Percentiles rank a stretch among this genome's conserved stretches.
phyloP scores from a whole-genome alignment of 2,329 filamentous ascomycete species.

The Cladophialophora bantiana region DNA sequence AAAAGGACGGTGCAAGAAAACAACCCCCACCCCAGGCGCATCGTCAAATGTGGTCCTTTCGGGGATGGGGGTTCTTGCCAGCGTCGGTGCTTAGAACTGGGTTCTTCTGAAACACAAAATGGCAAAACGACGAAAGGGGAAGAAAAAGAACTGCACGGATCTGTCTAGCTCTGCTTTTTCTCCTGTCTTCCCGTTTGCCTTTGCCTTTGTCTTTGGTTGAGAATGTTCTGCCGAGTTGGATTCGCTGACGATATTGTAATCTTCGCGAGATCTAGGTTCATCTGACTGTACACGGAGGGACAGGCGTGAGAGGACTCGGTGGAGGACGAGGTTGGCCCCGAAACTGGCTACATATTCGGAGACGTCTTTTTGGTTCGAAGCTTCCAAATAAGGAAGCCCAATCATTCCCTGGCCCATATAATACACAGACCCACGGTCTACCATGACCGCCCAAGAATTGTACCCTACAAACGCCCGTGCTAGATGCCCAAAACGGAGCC shows the following conservation, averaged over 20 bases:
- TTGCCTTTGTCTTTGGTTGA: too few relatives aligned
- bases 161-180: background rate
- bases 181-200: too few relatives aligned
- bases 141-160: background rate
- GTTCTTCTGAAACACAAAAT: conserved; percentile 38
- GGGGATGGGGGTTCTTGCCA: conserved; percentile 13
- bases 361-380: background rate
- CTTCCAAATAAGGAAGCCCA: background rate
- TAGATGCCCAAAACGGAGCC: conserved; percentile 5
- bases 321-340: background rate
- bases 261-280: background rate
- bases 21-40: conserved; percentile 18
- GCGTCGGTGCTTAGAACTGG: conserved; percentile 42
- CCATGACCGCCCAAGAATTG: background rate
- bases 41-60: conserved; percentile 40
- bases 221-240: too few relatives aligned
- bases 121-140: background rate
- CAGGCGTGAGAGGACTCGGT: background rate
- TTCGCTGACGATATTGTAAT: background rate
- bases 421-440: background rate
- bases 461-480: conserved; percentile 26
- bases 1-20: conserved; percentile 38
- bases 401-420: background rate
- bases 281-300: background rate
- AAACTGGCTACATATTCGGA: background rate